Conservation (phyloP, 2,329 filamentous ascomycete genomes). For the Penicillium verrucosum region DNA sequence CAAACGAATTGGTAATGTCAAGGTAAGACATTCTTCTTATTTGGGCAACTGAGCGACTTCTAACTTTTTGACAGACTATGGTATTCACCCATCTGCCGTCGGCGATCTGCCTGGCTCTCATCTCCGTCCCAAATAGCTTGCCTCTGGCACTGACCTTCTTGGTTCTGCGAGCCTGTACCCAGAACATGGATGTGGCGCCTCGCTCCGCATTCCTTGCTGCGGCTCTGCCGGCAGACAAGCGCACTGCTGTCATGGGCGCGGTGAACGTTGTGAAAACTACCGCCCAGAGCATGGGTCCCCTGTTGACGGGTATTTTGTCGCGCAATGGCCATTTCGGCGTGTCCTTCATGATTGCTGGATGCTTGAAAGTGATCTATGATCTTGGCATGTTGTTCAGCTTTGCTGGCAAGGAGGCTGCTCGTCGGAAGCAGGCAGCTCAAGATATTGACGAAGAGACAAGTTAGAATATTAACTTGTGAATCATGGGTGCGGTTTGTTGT, state of each 20-base stretch:
- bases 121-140: slow-evolving; percentile 56
- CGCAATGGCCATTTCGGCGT: slow-evolving; percentile 57
- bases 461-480: not conserved
- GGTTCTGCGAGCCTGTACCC: slow-evolving; percentile 59
- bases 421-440: slow-evolving; percentile 12
- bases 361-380: slow-evolving; percentile 61
- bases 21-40: slow-evolving; percentile 29
- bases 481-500: not conserved
- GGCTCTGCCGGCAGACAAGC: slow-evolving; percentile 61
- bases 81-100: slow-evolving; percentile 72
- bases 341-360: slow-evolving; percentile 61
- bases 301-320: slow-evolving; percentile 63
- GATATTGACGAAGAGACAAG: slow-evolving; percentile 16
- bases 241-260: slow-evolving; percentile 69
- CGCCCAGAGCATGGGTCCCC: slow-evolving; percentile 59
- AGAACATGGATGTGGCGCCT: slow-evolving; percentile 69
- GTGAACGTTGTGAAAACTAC: slow-evolving; percentile 68
- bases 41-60: slow-evolving; percentile 4
- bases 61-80: slow-evolving; percentile 58
- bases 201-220: slow-evolving; percentile 67
- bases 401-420: slow-evolving; percentile 27
- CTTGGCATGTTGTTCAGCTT: slow-evolving; percentile 56
- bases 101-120: slow-evolving; percentile 61
- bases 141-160: slow-evolving; percentile 59
- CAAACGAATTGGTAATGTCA: slow-evolving; percentile 57